Evolutionary conservation across 169 alveolate genomes (phyloP), one percentile per base, ranked within the genome.

Genomic region (Eimeria mitis): DNA sequence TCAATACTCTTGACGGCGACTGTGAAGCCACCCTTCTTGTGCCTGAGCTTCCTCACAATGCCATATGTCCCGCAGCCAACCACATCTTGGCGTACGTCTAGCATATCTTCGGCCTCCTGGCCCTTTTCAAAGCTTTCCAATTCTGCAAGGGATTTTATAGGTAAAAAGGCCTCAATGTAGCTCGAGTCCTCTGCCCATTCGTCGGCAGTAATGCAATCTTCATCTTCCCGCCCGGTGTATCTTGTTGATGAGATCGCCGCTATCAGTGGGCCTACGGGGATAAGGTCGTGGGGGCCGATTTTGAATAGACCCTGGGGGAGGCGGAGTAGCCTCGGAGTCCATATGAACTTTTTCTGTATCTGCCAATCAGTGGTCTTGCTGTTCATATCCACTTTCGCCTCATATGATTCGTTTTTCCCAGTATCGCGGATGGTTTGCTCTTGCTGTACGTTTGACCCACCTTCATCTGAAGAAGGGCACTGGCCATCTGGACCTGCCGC

Each of bases 51-150:
- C 94, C 98, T 97, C 23, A 98, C 99, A 89, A 98, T 97, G 44
- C 99, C 99, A 96, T 97, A 98, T 31, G 99, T 99, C 28, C 99
- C 99, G 76, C 98, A 97, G 70, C 99, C 99, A 70, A 98, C 95
- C 8, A 94, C 79, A 19, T 87, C 92, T 63, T 59, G 65, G 65
- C 81, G 78, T 42, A 87, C 63, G 68, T 63, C 83, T 13, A 87
- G 63, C 52, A 87, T 31, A 25, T 87, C 83, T 42, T 87, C 65
- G 21, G 81, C 92, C 44, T 63, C 92, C 37, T 87, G 92, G 34
- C 92, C 92, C 92, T 87, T 63, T 1, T 63, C 92, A 23, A 63
- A 49, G 52, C 92, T 87, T 49, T 87, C 92, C 34, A 87, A 49
- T 40, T 87, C 92, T 49, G 92, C 65, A 31, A 87, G 81, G 23